Evolutionary conservation across 1,284 basidiomycete genomes (phyloP).

Genomic region (Crepidotus sp.): DNA sequence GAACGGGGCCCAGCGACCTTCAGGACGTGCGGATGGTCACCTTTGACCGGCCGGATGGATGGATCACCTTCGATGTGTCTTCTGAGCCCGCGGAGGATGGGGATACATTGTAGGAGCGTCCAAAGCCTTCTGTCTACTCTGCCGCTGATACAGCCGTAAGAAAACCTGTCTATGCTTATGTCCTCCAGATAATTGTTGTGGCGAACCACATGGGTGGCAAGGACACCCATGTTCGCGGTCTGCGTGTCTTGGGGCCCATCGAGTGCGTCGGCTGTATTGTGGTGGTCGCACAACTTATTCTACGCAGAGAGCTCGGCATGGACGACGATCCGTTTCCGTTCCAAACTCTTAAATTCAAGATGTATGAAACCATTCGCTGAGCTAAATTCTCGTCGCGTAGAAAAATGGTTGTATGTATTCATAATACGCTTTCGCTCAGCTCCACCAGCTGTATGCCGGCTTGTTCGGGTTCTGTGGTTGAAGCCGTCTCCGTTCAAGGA

Average conservation of each 20-base stretch:
- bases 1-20: constrained; percentile 86
- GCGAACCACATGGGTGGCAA: constrained; percentile 98
- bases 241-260: constrained; percentile 77
- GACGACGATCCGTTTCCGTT: constrained; percentile 67
- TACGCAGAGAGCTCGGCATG: constrained; percentile 33
- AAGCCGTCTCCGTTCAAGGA: constrained; percentile 23
- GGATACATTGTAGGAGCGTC: constrained; percentile 57
- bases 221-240: constrained; percentile 92
- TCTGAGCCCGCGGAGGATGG: constrained; percentile 73
- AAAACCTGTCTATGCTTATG: constrained; percentile 80
- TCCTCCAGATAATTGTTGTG: constrained; percentile 85
- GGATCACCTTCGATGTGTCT: constrained; percentile 87
- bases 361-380: constrained; percentile 72
- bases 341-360: constrained; percentile 53
- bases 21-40: constrained; percentile 85
- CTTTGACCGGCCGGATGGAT: constrained; percentile 87
- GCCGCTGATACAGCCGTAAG: constrained; percentile 32
- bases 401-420: background rate
- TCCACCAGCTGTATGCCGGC: background rate
- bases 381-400: background rate
- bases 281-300: background rate
- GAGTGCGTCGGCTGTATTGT: constrained; percentile 45
- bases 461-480: constrained; percentile 3
- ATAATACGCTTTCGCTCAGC: constrained; percentile 1
- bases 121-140: background rate